Evolutionary conservation across 225 moss, liverwort and hornwort genomes (phyloP).

Genomic region (Takakia lepidozioides): DNA sequence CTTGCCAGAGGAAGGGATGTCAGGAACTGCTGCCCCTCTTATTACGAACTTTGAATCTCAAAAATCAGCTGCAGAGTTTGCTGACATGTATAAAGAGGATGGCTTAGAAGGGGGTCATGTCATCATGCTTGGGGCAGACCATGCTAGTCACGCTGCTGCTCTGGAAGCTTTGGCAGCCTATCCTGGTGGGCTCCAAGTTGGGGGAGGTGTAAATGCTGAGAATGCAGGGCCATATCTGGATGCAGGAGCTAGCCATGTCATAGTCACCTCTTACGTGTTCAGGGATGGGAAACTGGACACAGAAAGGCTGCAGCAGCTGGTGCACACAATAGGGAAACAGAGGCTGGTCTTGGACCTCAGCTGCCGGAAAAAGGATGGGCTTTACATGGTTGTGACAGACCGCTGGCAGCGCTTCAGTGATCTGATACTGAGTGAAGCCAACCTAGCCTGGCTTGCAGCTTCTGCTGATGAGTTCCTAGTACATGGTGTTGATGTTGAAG

Average conservation of each 20-base stretch:
- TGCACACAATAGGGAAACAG: slow-evolving; percentile 54
- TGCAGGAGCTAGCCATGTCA: slow-evolving; percentile 95
- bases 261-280: slow-evolving; percentile 98
- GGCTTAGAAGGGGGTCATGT: slow-evolving; percentile 76
- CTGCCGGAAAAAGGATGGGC: slow-evolving; percentile 80
- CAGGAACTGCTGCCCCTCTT: slow-evolving; percentile 28
- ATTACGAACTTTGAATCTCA: slow-evolving; percentile 94
- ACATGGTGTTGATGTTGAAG: slow-evolving; percentile 96
- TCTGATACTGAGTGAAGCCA: slow-evolving; percentile 70
- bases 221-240: slow-evolving; percentile 75
- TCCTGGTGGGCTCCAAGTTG: slow-evolving; percentile 93
- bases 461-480: slow-evolving; percentile 96
- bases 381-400: slow-evolving; percentile 89
- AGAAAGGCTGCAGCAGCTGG: slow-evolving; percentile 58
- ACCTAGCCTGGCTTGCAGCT: slow-evolving; percentile 51
- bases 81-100: slow-evolving; percentile 74
- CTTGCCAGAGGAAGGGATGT: slow-evolving; percentile 35
- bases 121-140: slow-evolving; percentile 88
- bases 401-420: slow-evolving; percentile 97
- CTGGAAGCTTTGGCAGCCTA: slow-evolving; percentile 63
- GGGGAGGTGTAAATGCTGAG: slow-evolving; percentile 86
- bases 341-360: slow-evolving; percentile 90
- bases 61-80: slow-evolving; percentile 67
- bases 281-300: slow-evolving; percentile 77
- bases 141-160: slow-evolving; percentile 65